These are phyloP conservation scores for Polyporus arcularius DNA, from an alignment of 768 basidiomycete species.

Conservation along the genomic window DNA sequence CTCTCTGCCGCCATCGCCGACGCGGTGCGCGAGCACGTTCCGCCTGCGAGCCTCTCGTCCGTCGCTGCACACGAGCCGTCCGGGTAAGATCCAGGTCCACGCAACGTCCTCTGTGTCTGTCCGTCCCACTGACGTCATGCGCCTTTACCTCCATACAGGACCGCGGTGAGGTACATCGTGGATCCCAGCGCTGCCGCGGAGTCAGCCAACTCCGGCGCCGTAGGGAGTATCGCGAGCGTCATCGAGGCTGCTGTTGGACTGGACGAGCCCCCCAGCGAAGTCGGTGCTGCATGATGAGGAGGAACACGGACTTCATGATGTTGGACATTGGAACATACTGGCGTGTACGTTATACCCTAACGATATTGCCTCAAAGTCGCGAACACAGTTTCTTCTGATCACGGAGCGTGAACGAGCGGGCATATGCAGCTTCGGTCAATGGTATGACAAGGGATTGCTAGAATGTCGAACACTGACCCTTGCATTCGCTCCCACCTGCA, in stretches of 20 bases:
- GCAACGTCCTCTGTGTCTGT: background rate
- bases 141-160: conserved; percentile 1
- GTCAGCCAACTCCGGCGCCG: conserved; percentile 6
- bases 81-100: conserved; percentile 22
- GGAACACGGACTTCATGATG: background rate
- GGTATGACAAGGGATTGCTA: too few species aligned
- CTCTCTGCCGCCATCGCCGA: conserved; percentile 65
- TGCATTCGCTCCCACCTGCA: too few species aligned
- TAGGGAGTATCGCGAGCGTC: conserved; percentile 15
- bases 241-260: conserved; percentile 28
- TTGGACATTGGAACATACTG: too few species aligned
- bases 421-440: too few species aligned
- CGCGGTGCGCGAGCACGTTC: conserved; percentile 59
- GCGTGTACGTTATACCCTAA: background rate
- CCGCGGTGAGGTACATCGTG: conserved; percentile 26
- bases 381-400: too few species aligned
- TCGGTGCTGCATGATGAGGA: background rate
- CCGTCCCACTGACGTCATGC: background rate
- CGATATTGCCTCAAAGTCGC: background rate
- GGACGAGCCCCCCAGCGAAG: conserved; percentile 30
- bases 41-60: conserved; percentile 60
- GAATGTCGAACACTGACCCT: too few species aligned
- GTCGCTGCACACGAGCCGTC: conserved; percentile 49
- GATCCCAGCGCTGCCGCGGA: conserved; percentile 23
- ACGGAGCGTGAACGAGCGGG: too few species aligned